These are phyloP conservation scores for Apiotrichum brassicae DNA, from an alignment of 1,284 basidiomycete genomes.

Conservation along the genomic window DNA sequence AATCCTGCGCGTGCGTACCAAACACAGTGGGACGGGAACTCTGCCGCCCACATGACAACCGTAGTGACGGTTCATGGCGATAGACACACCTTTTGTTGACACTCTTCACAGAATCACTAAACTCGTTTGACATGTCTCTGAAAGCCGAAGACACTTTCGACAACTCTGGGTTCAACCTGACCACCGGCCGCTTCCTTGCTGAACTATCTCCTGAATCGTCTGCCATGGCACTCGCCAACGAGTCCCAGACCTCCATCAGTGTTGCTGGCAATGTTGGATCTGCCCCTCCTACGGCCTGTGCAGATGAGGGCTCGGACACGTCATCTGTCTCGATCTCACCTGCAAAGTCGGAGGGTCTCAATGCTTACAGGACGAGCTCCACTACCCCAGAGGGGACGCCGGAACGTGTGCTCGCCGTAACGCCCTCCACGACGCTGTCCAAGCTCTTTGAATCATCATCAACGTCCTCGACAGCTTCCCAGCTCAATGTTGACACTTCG, in stretches of 20 bases:
- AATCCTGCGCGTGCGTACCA: slow-evolving; percentile 7
- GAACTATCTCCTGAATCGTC: neutral
- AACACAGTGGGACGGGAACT: too few relatives aligned
- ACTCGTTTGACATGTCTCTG: slow-evolving; percentile 1
- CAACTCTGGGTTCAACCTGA: neutral
- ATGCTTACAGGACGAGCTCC: neutral
- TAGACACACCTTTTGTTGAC: neutral
- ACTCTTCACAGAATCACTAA: neutral
- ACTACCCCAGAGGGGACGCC: neutral
- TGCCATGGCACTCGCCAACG: neutral
- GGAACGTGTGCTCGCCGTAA: neutral
- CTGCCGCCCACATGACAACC: too few relatives aligned
- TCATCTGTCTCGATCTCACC: neutral
- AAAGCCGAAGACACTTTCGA: neutral
- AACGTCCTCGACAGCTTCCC: neutral
- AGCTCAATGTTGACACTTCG: neutral
- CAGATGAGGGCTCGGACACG: neutral
- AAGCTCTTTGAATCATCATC: neutral
- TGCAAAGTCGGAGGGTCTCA: neutral
- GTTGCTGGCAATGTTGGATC: neutral
- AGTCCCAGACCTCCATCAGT: neutral
- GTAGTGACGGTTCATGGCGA: too few relatives aligned
- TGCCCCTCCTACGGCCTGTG: neutral
- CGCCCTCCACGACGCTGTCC: neutral
- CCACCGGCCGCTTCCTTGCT: neutral